Base-by-base conservation (phyloP, 345 rosid genomes). In the Aquilaria yunnanensis region DNA sequence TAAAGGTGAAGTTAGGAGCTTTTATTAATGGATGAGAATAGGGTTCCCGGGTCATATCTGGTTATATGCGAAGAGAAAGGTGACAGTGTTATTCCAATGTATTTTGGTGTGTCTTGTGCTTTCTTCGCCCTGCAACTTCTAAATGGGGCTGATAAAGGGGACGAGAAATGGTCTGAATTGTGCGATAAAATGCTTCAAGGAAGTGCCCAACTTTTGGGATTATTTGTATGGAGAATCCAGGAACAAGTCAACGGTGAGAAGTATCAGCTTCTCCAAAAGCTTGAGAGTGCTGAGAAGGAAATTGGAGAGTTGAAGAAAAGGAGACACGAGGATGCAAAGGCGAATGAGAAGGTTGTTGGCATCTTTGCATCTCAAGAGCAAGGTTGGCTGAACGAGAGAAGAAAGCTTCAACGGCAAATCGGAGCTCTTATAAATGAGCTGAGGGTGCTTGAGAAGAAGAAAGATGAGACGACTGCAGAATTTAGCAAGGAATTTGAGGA, bases 301-400 rank as follows among this genome's bases (percentile, higher is more conserved):
- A 83, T 88, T 14, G 74, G 64, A 52, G 86, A 75, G 77, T 61
- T 90, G 62, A 83, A 81, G 83, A 81, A 82, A 71, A 60, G 71
- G 54, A 82, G 97, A 62, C 80, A 63, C 0, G 95, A 85, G 77
- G 97, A 88, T 63, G 97, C 92, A 6, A 90, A 77, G 68, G 99
- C 97, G 9, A 94, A 90, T 57, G 99, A 94, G 87, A 94, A 88
- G 64, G 97, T 86, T 57, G 96, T 88, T 32, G 60, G 95, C 48
- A 90, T 94, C 53, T 80, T 82, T 67, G 95, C 99, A 3, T 80
- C 88, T 4, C 96, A 85, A 49, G 96, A 90, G 72, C 97, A 94
- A 77, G 74, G 72, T 54, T 94, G 99, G 99, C 73, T 90, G 23
- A 68, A 49, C 16, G 96, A 90, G 61, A 88, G 79, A 77, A 86